phyloP scores from a whole-genome alignment of 2,329 filamentous ascomycete genomes.

The Pseudogymnoascus sp. region DNA sequence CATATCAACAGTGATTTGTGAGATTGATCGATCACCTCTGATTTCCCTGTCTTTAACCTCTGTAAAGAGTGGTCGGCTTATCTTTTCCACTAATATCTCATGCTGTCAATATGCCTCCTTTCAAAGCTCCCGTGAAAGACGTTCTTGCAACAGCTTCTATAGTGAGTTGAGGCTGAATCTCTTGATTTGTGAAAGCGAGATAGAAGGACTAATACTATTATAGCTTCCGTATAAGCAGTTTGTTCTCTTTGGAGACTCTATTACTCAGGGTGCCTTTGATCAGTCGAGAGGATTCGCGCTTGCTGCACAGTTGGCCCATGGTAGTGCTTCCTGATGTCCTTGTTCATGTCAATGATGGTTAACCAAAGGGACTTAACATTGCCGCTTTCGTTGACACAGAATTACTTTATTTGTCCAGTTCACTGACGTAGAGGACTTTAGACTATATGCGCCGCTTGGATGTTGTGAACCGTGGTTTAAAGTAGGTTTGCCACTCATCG shows the following conservation, averaged over 20 bases:
- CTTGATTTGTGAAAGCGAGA: not conserved
- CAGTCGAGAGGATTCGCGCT: constrained; percentile 66
- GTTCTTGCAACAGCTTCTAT: not conserved
- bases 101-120: not conserved
- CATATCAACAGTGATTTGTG: not conserved
- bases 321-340: constrained; percentile 40
- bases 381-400: not conserved
- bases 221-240: constrained; percentile 44
- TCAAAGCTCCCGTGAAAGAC: not conserved
- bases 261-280: constrained; percentile 63
- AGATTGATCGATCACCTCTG: not conserved
- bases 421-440: constrained; percentile 29
- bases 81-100: not conserved
- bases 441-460: constrained; percentile 73
- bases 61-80: not conserved
- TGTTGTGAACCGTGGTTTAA: constrained; percentile 81
- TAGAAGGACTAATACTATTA: not conserved
- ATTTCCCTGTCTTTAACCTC: not conserved
- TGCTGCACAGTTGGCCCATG: constrained; percentile 57
- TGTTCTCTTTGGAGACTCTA: constrained; percentile 84
- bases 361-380: not conserved
- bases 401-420: not conserved
- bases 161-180: not conserved
- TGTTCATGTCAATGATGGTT: not conserved
- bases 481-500: constrained; percentile 33